Evolutionary conservation across 2,329 filamentous ascomycete species (phyloP).

Genomic region (Cadophora luteo-olivacea): DNA sequence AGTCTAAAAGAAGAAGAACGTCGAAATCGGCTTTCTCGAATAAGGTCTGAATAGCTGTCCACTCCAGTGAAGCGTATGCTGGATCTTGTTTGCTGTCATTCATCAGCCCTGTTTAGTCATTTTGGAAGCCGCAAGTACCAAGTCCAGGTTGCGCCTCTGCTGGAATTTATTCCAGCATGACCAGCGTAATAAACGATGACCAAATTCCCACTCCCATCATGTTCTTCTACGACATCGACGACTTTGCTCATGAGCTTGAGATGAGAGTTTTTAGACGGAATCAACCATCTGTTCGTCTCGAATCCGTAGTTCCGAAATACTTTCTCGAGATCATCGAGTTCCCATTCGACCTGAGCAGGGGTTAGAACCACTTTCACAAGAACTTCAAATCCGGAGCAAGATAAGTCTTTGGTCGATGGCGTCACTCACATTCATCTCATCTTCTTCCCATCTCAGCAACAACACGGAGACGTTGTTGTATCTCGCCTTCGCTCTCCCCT

Average conservation of each 20-base stretch:
- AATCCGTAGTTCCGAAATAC: slow-evolving; percentile 38
- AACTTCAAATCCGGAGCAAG: too few species aligned
- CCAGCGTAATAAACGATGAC: slow-evolving; percentile 39
- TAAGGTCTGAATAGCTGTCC: slow-evolving; percentile 36
- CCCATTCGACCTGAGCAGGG: slow-evolving; percentile 24
- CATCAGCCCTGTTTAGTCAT: background rate
- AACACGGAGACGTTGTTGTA: slow-evolving; percentile 36
- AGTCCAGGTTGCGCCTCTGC: slow-evolving; percentile 35
- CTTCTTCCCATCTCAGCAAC: slow-evolving; percentile 38
- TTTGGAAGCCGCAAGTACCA: slow-evolving; percentile 5
- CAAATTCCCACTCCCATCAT: slow-evolving; percentile 31
- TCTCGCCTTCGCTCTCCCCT: slow-evolving; percentile 22
- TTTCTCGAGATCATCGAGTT: slow-evolving; percentile 32
- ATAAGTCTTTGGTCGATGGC: background rate
- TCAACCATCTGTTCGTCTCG: slow-evolving; percentile 36
- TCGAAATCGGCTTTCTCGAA: slow-evolving; percentile 34
- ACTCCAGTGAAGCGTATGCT: slow-evolving; percentile 30
- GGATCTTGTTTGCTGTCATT: slow-evolving; percentile 20
- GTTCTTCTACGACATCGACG: slow-evolving; percentile 33
- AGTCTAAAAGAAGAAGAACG: slow-evolving; percentile 33
- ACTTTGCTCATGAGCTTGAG: slow-evolving; percentile 37
- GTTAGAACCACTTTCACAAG: background rate
- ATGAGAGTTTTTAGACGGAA: slow-evolving; percentile 35
- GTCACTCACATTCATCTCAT: slow-evolving; percentile 25
- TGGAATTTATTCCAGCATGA: slow-evolving; percentile 34